phyloP scores from a whole-genome alignment of 306 rosid species.

The Inga oerstediana region DNA sequence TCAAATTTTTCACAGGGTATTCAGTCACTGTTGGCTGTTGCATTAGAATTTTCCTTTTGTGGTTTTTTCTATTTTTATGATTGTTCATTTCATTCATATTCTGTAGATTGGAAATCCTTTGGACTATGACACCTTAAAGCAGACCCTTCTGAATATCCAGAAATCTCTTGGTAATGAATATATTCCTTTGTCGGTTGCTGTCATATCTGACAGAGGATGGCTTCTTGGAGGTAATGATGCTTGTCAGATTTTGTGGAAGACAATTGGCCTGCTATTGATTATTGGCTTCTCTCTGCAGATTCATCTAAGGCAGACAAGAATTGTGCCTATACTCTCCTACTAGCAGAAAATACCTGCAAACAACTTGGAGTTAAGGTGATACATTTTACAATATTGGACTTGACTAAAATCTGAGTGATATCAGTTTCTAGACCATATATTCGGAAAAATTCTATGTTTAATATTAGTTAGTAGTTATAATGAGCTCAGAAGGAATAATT shows the following conservation, averaged over 20 bases:
- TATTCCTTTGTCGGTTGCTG: constrained; percentile 74
- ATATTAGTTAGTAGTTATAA: neutral
- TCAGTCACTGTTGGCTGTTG: constrained; percentile 25
- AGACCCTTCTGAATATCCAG: constrained; percentile 68
- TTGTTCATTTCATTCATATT: constrained; percentile 22
- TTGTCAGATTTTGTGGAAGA: constrained; percentile 20
- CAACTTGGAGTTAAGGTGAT: constrained; percentile 82
- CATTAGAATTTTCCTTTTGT: constrained; percentile 26
- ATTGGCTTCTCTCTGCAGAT: constrained; percentile 64
- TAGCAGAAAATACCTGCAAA: constrained; percentile 83
- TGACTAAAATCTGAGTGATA: neutral
- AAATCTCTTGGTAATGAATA: constrained; percentile 52
- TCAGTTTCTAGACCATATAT: neutral
- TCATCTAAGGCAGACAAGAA: constrained; percentile 83
- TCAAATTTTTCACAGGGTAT: constrained; percentile 85
- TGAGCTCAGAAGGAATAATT: constrained; percentile 8
- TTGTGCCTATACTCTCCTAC: constrained; percentile 83
- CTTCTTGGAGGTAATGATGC: constrained; percentile 75
- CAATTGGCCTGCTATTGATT: constrained; percentile 39
- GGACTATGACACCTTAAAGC: constrained; percentile 80
- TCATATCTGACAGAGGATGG: constrained; percentile 86
- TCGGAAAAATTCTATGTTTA: constrained; percentile 2
- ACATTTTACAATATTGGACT: neutral
- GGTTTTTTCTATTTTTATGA: constrained; percentile 22
- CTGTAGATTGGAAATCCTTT: constrained; percentile 85